These are phyloP conservation scores for Starmerella gropengiesseri DNA, from an alignment of 805 yeast genomes.

Conservation along the genomic window DNA sequence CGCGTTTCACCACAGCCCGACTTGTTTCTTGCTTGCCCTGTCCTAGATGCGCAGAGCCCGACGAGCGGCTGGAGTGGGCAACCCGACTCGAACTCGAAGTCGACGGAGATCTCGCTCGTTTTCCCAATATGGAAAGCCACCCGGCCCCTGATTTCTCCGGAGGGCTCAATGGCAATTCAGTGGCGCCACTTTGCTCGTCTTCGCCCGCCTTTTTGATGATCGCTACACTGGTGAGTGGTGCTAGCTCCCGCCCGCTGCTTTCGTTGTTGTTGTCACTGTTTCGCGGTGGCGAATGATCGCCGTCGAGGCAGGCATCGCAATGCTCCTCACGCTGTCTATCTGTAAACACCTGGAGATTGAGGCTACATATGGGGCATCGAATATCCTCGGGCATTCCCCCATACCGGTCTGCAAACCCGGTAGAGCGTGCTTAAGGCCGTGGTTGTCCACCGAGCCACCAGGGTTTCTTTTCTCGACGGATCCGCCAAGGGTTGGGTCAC, in stretches of 20 bases:
- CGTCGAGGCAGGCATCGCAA: conserved; percentile 26
- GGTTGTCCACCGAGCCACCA: no score
- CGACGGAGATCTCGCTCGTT: not conserved
- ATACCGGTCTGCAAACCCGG: no score
- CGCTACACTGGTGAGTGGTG: no score
- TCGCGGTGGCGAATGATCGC: no score
- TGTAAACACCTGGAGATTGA: conserved; percentile 17
- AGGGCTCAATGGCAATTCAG: no score
- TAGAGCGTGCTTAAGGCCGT: no score
- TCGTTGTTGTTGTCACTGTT: not conserved
- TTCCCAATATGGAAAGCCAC: not conserved
- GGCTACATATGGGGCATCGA: conserved; percentile 24
- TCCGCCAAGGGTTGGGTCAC: no score
- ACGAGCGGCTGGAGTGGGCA: no score
- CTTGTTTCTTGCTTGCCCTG: not conserved
- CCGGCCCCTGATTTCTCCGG: not conserved
- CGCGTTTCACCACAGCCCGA: not conserved
- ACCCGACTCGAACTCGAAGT: not conserved
- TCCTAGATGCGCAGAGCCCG: no score
- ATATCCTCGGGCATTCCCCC: conserved; percentile 11
- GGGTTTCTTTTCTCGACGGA: no score
- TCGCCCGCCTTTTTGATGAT: no score
- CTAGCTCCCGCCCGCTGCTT: not conserved
- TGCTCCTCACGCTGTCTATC: conserved; percentile 26
- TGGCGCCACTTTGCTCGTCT: not conserved